Percentiles rank a stretch among this genome's conserved stretches.
These are phyloP conservation scores for Epichloe brachyelytri DNA, from an alignment of 2,329 filamentous ascomycete genomes.

Conservation along the genomic window DNA sequence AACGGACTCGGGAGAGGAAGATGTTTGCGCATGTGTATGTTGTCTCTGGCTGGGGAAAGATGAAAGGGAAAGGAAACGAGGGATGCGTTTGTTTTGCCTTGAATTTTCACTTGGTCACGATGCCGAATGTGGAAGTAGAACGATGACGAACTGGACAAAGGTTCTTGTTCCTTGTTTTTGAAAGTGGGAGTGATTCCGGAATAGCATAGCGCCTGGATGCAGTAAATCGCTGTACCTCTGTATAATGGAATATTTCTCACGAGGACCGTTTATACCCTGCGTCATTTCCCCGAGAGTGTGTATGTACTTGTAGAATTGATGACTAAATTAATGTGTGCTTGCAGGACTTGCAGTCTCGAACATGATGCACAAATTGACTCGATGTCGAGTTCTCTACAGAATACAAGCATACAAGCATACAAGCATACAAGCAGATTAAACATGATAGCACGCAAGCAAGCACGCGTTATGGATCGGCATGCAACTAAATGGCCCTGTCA, in stretches of 20 bases:
- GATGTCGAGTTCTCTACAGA: too few relatives aligned
- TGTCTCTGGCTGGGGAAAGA: background rate
- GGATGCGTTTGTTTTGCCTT: background rate
- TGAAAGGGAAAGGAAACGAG: background rate
- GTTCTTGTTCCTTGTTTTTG: background rate
- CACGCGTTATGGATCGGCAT: too few relatives aligned
- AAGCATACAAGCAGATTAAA: too few relatives aligned
- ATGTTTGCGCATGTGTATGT: background rate
- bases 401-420: too few relatives aligned
- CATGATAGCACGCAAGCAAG: too few relatives aligned
- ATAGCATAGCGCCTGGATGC: constrained; percentile 5
- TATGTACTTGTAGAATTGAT: too few relatives aligned
- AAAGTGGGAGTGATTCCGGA: background rate
- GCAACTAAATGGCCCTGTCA: too few relatives aligned
- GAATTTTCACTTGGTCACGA: background rate
- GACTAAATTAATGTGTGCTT: too few relatives aligned
- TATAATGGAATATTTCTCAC: background rate
- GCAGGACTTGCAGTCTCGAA: too few relatives aligned
- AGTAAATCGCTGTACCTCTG: constrained; percentile 5
- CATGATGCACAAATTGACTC: too few relatives aligned
- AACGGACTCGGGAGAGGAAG: background rate
- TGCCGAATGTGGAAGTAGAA: background rate
- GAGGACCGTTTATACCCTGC: background rate
- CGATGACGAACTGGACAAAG: constrained; percentile 4
- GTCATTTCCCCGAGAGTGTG: too few relatives aligned